These are phyloP conservation scores for Scheffersomyces parashehatae DNA, from an alignment of 1,139 yeast genomes.

Conservation along the genomic window DNA sequence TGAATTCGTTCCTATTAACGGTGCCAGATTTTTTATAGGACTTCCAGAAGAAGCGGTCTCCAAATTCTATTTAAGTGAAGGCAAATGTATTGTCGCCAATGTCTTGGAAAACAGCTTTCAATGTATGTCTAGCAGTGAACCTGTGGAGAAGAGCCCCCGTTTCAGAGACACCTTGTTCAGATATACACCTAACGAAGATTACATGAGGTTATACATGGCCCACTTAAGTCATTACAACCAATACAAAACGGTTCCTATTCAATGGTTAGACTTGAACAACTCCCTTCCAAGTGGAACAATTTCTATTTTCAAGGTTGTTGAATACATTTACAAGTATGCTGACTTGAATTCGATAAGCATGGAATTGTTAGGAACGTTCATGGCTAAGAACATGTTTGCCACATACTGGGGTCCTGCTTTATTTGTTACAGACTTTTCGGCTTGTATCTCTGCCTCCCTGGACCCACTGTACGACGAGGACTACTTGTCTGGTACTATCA, in stretches of 20 bases:
- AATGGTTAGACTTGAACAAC: slow-evolving; percentile 2
- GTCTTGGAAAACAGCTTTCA: slow-evolving; percentile 1
- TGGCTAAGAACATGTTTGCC: slow-evolving; percentile 4
- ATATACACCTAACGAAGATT: slow-evolving; percentile 1
- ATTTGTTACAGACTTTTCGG: slow-evolving; percentile 6
- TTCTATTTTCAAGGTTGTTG: slow-evolving; percentile 1
- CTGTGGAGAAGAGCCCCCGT: not conserved
- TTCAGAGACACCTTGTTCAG: slow-evolving; percentile 3
- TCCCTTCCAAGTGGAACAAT: slow-evolving; percentile 6
- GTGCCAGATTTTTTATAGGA: not conserved
- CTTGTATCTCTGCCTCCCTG: slow-evolving; percentile 6
- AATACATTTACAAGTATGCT: slow-evolving; percentile 5
- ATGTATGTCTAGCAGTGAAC: not conserved
- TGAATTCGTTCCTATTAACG: not conserved
- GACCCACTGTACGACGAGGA: slow-evolving; percentile 6
- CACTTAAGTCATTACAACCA: not conserved
- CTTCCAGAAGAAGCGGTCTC: slow-evolving; percentile 1
- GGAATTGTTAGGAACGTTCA: slow-evolving; percentile 6
- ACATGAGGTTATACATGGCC: not conserved
- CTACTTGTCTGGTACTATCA: slow-evolving; percentile 1
- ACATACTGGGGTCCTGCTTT: slow-evolving; percentile 10
- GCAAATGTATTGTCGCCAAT: slow-evolving; percentile 1
- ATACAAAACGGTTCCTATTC: slow-evolving; percentile 1
- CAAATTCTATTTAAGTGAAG: slow-evolving; percentile 6
- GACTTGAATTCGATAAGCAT: slow-evolving; percentile 6